Conservation (phyloP, 129 eudicot genomes). For the Deinandra increscens region DNA sequence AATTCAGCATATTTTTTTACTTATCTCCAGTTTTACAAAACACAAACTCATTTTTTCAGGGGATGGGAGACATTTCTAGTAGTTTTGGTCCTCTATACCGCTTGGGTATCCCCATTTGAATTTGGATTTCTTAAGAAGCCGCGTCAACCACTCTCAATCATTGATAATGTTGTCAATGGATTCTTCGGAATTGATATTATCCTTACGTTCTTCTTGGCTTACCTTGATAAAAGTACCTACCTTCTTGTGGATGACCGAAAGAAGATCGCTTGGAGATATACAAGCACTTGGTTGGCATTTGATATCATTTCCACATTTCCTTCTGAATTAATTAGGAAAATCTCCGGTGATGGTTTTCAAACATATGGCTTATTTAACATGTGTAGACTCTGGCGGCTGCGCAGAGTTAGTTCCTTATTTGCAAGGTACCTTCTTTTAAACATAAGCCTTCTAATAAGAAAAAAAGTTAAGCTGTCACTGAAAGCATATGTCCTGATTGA, state of each 20-base stretch:
- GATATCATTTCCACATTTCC: conserved; percentile 91
- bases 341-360: conserved; percentile 48
- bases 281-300: conserved; percentile 58
- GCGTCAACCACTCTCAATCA: conserved; percentile 44
- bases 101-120: conserved; percentile 92
- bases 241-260: conserved; percentile 76
- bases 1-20: conserved; percentile 5
- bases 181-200: conserved; percentile 74
- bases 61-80: conserved; percentile 76
- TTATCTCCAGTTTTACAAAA: conserved; percentile 1
- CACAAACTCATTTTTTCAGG: conserved; percentile 41
- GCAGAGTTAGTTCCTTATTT: conserved; percentile 82
- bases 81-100: conserved; percentile 64
- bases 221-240: conserved; percentile 57
- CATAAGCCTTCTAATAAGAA: not conserved
- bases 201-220: conserved; percentile 88
- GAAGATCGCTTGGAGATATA: conserved; percentile 75
- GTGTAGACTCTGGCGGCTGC: conserved; percentile 96
- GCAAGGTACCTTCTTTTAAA: conserved; percentile 46
- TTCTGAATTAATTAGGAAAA: conserved; percentile 59
- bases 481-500: not conserved
- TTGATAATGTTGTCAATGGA: conserved; percentile 75
- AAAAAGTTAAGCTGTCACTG: not conserved
- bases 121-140: conserved; percentile 67
- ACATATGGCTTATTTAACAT: conserved; percentile 81